A percentile compares a stretch with the other conserved stretches of the same genome.
These are phyloP conservation scores for Dactylellina leptospora DNA, from an alignment of 2,329 filamentous ascomycete species.

Conservation along the genomic window DNA sequence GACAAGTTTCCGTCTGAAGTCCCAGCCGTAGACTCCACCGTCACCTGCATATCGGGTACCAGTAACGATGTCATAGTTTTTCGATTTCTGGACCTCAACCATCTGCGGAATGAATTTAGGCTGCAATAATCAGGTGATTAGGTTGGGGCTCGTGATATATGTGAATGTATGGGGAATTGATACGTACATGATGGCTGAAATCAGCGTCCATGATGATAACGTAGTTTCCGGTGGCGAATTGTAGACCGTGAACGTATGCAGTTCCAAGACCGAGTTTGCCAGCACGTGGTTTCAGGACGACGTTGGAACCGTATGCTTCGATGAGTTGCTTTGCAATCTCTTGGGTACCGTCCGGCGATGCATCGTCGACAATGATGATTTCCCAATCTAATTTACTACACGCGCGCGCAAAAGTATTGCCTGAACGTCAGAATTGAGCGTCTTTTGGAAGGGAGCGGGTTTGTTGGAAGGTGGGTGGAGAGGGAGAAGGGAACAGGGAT, in stretches of 20 bases:
- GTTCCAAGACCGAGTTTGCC: conserved; percentile 98
- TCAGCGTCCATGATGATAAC: conserved; percentile 99
- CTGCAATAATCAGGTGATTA: conserved; percentile 17
- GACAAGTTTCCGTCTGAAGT: conserved; percentile 82
- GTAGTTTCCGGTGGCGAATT: conserved; percentile 90
- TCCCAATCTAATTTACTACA: conserved; percentile 91
- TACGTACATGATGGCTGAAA: conserved; percentile 81
- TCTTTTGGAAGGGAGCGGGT: conserved; percentile 35
- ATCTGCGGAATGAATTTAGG: conserved; percentile 98
- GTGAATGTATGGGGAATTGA: not conserved
- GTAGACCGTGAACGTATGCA: conserved; percentile 91
- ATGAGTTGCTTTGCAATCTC: conserved; percentile 89
- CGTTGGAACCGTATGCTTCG: conserved; percentile 77
- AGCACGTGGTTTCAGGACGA: conserved; percentile 84
- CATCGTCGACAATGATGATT: conserved; percentile 97
- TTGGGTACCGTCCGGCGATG: conserved; percentile 93
- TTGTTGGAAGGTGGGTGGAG: conserved; percentile 35
- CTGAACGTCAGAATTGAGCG: conserved; percentile 7
- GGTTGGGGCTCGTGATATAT: not conserved
- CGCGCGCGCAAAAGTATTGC: no score
- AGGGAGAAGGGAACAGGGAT: conserved; percentile 6
- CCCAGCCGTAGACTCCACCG: conserved; percentile 94
- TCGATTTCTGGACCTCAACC: conserved; percentile 80
- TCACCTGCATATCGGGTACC: conserved; percentile 91
- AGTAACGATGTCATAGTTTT: conserved; percentile 93